Conservation (phyloP, 2,329 filamentous ascomycete species). For the Diaporthe helianthi region DNA sequence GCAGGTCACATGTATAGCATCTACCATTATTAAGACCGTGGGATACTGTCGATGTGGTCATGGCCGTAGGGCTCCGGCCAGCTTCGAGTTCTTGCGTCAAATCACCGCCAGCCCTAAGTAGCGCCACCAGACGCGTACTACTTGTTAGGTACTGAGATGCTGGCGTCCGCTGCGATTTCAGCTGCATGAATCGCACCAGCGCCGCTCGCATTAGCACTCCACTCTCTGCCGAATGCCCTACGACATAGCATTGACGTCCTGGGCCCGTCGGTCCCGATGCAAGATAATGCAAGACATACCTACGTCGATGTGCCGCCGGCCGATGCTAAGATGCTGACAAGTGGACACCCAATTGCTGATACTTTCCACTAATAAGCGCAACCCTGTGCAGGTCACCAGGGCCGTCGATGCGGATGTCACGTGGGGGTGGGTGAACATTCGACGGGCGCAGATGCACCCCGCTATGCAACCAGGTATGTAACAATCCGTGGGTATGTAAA, state of each 20-base stretch:
- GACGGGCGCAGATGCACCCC: not conserved
- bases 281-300: slow-evolving; percentile 1
- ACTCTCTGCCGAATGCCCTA: not conserved
- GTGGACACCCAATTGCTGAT: slow-evolving; percentile 7
- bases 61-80: not conserved
- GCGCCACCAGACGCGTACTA: slow-evolving; percentile 11
- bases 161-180: slow-evolving; percentile 9
- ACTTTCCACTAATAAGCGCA: not conserved
- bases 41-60: not conserved
- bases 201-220: not conserved
- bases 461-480: slow-evolving; percentile 7
- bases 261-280: slow-evolving; percentile 16
- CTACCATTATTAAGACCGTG: not conserved
- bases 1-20: not conserved
- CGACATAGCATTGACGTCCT: not conserved
- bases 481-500: not conserved
- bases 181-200: slow-evolving; percentile 4
- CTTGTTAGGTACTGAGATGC: no score
- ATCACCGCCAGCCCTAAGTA: slow-evolving; percentile 19
- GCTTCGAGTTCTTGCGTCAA: slow-evolving; percentile 13
- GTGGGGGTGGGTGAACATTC: not conserved
- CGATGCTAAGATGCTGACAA: slow-evolving; percentile 11
- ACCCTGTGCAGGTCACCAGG: slow-evolving; percentile 2
- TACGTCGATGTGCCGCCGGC: slow-evolving; percentile 9
- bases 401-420: not conserved